Percentiles rank a stretch among this genome's conserved stretches.
Conservation (phyloP, 108 stramenopile genomes). For the Fragilaria radians region DNA sequence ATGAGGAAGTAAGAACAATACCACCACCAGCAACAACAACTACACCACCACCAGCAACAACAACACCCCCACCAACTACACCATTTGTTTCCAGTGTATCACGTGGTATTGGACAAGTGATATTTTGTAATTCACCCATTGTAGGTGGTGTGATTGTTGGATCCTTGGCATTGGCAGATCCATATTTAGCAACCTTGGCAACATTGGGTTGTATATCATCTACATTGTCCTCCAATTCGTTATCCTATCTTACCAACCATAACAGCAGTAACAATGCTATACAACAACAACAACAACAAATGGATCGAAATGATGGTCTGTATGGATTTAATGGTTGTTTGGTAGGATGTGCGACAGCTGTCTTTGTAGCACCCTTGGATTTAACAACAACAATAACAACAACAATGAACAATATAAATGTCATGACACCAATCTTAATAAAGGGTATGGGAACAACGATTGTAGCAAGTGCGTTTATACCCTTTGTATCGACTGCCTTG, state of each 20-base stretch:
- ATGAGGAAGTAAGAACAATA: no score
- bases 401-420: no score
- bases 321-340: slow-evolving; percentile 77
- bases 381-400: slow-evolving; percentile 29
- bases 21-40: no score
- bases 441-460: slow-evolving; percentile 23
- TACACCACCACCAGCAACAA: no score
- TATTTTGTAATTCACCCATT: slow-evolving; percentile 55
- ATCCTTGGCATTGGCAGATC: slow-evolving; percentile 62
- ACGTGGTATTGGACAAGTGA: slow-evolving; percentile 68
- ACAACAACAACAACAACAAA: no score
- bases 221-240: slow-evolving; percentile 24
- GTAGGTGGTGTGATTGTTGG: slow-evolving; percentile 43
- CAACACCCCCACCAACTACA: no score
- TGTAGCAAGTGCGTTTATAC: slow-evolving; percentile 47
- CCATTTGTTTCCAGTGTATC: background rate
- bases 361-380: slow-evolving; percentile 41
- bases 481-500: slow-evolving; percentile 47
- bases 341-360: slow-evolving; percentile 74
- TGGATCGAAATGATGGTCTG: no score
- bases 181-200: slow-evolving; percentile 48
- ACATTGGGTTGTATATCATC: slow-evolving; percentile 47
- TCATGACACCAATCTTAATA: no score
- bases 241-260: slow-evolving; percentile 31
- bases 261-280: slow-evolving; percentile 31